Evolutionary conservation across 306 rosid species (phyloP).

Genomic region (Gleditsia sinensis): DNA sequence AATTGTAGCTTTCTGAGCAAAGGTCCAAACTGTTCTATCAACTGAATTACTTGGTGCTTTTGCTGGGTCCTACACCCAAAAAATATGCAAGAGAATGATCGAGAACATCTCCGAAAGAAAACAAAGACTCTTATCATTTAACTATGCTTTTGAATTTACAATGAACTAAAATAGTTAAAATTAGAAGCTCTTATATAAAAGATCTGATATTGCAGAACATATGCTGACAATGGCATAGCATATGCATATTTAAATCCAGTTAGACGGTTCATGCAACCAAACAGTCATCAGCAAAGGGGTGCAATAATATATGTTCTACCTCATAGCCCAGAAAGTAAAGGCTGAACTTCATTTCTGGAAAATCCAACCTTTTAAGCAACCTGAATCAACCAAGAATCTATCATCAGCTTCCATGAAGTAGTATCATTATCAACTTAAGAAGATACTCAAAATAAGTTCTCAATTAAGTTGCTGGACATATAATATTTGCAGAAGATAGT

Average conservation of each 20-base stretch:
- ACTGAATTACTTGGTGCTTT: conserved; percentile 61
- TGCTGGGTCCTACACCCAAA: conserved; percentile 53
- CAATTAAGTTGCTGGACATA: background rate
- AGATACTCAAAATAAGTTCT: background rate
- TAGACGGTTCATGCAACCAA: conserved; percentile 5
- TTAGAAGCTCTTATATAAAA: background rate
- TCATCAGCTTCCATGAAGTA: conserved; percentile 23
- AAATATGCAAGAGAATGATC: conserved; percentile 18
- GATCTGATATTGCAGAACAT: conserved; percentile 4
- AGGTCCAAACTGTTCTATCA: conserved; percentile 86
- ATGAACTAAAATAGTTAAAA: no score
- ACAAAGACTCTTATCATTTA: background rate
- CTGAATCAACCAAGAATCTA: conserved; percentile 43
- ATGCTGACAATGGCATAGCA: no score
- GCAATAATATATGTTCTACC: conserved; percentile 43
- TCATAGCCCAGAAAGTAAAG: conserved; percentile 85
- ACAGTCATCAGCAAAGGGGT: conserved; percentile 22
- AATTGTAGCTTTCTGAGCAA: conserved; percentile 79
- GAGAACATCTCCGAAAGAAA: conserved; percentile 20
- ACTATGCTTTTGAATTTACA: no score
- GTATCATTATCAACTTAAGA: conserved; percentile 1
- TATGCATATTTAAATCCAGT: conserved; percentile 26
- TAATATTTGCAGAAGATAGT: background rate
- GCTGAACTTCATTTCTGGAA: conserved; percentile 87
- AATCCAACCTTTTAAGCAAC: conserved; percentile 87